A percentile compares a stretch with the other conserved stretches of the same genome.
Evolutionary conservation across 768 basidiomycete species (phyloP).

Genomic region (Amanita muscaria): DNA sequence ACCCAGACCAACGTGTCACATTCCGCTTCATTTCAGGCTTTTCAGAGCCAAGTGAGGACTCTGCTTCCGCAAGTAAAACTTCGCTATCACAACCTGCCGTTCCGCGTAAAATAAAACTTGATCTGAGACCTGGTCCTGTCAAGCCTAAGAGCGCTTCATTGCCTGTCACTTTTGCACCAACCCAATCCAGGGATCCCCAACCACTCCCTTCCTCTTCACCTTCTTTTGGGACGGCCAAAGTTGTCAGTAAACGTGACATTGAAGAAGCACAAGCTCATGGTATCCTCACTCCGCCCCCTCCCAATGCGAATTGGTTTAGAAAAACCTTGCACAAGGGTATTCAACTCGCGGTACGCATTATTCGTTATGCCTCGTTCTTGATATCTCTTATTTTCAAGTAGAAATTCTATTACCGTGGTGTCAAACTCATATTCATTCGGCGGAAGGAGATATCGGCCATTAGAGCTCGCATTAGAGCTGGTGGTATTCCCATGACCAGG

Average conservation of each 20-base stretch:
- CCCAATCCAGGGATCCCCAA: conserved; percentile 23
- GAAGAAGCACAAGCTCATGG: conserved; percentile 60
- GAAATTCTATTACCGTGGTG: conserved; percentile 82
- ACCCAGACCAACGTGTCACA: neutral
- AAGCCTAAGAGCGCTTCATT: conserved; percentile 27
- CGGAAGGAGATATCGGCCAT: conserved; percentile 47
- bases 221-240: conserved; percentile 29
- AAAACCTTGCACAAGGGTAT: conserved; percentile 40
- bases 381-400: conserved; percentile 21
- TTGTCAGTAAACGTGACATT: conserved; percentile 53
- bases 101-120: conserved; percentile 38
- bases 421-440: conserved; percentile 63
- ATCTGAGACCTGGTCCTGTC: conserved; percentile 57
- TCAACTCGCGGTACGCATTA: conserved; percentile 32
- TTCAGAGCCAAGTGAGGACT: conserved; percentile 5
- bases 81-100: conserved; percentile 8
- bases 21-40: conserved; percentile 11
- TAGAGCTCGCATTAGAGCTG: conserved; percentile 42
- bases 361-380: conserved; percentile 4
- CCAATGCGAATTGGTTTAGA: conserved; percentile 47
- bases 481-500: conserved; percentile 56
- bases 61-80: conserved; percentile 3
- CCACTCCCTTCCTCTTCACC: conserved; percentile 18
- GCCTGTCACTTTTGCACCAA: conserved; percentile 17
- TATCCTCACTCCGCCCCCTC: conserved; percentile 57